These are phyloP conservation scores for Pittosporum tobira DNA, from an alignment of 129 eudicot genomes.

Conservation along the genomic window DNA sequence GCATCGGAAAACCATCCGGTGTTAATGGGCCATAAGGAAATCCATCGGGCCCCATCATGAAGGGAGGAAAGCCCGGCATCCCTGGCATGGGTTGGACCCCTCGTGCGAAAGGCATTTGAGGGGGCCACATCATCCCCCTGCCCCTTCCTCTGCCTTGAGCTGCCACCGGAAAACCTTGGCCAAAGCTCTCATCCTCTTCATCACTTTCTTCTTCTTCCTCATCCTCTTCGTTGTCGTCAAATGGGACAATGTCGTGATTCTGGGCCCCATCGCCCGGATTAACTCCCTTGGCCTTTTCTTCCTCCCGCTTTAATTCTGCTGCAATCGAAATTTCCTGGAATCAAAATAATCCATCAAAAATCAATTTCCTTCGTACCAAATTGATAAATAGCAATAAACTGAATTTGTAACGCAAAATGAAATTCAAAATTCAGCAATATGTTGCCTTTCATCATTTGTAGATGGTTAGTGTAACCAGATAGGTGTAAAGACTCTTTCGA, in stretches of 20 bases:
- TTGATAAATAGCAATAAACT: no score
- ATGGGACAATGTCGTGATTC: slow-evolving; percentile 90
- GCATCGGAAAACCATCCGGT: slow-evolving; percentile 73
- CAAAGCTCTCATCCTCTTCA: slow-evolving; percentile 71
- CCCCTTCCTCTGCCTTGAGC: slow-evolving; percentile 94
- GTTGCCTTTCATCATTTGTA: no score
- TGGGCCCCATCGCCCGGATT: slow-evolving; percentile 52
- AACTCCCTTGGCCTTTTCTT: slow-evolving; percentile 85
- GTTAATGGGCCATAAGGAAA: slow-evolving; percentile 57
- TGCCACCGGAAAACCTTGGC: no score
- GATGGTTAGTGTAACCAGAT: no score
- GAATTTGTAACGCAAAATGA: no score
- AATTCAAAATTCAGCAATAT: no score
- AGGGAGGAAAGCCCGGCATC: slow-evolving; percentile 65
- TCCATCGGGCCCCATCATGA: slow-evolving; percentile 81
- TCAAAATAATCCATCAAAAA: background rate
- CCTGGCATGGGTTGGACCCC: slow-evolving; percentile 50
- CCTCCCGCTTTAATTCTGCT: slow-evolving; percentile 84
- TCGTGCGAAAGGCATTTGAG: slow-evolving; percentile 59
- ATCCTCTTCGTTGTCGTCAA: slow-evolving; percentile 97
- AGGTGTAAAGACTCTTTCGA: no score
- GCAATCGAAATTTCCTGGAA: slow-evolving; percentile 65
- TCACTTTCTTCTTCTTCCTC: slow-evolving; percentile 89
- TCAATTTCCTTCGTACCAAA: no score
- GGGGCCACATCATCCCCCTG: slow-evolving; percentile 86